A percentile compares a stretch with the other conserved stretches of the same genome.
Conservation (phyloP, 169 alveolate species). For the Eimeria mitis region DNA sequence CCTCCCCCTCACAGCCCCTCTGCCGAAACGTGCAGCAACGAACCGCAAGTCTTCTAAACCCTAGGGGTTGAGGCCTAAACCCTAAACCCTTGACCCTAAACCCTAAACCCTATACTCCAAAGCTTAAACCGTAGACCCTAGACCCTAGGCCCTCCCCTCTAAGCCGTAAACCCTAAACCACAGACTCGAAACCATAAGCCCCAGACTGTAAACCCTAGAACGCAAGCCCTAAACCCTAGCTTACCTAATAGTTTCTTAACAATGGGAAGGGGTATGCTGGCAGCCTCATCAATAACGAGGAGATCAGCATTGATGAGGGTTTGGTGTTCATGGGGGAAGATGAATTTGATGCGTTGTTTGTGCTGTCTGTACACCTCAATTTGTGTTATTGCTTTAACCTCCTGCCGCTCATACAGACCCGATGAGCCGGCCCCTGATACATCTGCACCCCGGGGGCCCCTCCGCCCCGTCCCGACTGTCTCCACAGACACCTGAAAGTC, state of each 20-base stretch:
- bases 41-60: no score
- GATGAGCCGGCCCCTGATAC: not conserved
- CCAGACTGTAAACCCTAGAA: no score
- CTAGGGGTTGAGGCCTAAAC: not conserved
- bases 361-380: slow-evolving; percentile 66
- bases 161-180: no score
- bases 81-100: no score
- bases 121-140: no score
- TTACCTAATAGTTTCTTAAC: slow-evolving; percentile 95
- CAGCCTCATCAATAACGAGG: slow-evolving; percentile 99
- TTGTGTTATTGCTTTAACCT: slow-evolving; percentile 21
- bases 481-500: slow-evolving; percentile 71
- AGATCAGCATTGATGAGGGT: slow-evolving; percentile 94
- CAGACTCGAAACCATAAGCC: no score
- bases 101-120: no score
- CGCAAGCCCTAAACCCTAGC: not conserved
- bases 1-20: no score
- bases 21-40: no score
- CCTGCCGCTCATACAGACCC: slow-evolving; percentile 28
- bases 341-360: slow-evolving; percentile 50
- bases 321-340: slow-evolving; percentile 33
- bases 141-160: no score
- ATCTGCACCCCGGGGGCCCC: not conserved
- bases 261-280: slow-evolving; percentile 99
- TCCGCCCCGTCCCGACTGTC: not conserved